A percentile compares a stretch with the other conserved stretches of the same genome.
These are phyloP conservation scores for Handroanthus guayacan DNA, from an alignment of 257 asterid genomes.

Conservation along the genomic window DNA sequence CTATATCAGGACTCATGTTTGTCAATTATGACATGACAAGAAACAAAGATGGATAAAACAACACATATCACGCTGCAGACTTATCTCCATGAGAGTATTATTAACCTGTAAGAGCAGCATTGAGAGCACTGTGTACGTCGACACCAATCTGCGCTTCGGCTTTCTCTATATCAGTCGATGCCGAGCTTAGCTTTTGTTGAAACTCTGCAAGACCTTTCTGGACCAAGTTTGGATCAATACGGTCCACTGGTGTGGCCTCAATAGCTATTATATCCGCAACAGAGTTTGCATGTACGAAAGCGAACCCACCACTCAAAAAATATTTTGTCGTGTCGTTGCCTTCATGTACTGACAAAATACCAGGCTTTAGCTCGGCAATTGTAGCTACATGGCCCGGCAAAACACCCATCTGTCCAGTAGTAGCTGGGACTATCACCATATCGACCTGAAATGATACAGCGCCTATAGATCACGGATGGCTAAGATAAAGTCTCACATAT, in stretches of 20 bases:
- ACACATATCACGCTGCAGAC: background rate
- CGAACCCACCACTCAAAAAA: constrained; percentile 81
- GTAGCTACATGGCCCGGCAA: constrained; percentile 92
- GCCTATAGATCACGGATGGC: background rate
- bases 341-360: constrained; percentile 76
- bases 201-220: constrained; percentile 77
- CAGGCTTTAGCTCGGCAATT: constrained; percentile 86
- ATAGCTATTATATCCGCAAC: constrained; percentile 73
- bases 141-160: constrained; percentile 91
- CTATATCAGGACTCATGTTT: constrained; percentile 13
- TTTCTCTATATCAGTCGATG: constrained; percentile 80
- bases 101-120: constrained; percentile 82
- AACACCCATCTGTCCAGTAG: constrained; percentile 95
- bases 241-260: constrained; percentile 81
- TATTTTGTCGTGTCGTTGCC: constrained; percentile 73
- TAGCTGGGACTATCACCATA: constrained; percentile 88
- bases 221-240: constrained; percentile 62
- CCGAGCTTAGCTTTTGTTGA: constrained; percentile 77
- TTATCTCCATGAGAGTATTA: background rate
- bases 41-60: background rate
- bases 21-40: background rate
- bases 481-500: background rate
- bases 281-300: constrained; percentile 80
- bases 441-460: constrained; percentile 63
- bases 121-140: constrained; percentile 88